Percentiles rank a stretch among this genome's conserved stretches.
phyloP scores from a whole-genome alignment of 176 grass and related monocot species.

The Musa troglodytarum region DNA sequence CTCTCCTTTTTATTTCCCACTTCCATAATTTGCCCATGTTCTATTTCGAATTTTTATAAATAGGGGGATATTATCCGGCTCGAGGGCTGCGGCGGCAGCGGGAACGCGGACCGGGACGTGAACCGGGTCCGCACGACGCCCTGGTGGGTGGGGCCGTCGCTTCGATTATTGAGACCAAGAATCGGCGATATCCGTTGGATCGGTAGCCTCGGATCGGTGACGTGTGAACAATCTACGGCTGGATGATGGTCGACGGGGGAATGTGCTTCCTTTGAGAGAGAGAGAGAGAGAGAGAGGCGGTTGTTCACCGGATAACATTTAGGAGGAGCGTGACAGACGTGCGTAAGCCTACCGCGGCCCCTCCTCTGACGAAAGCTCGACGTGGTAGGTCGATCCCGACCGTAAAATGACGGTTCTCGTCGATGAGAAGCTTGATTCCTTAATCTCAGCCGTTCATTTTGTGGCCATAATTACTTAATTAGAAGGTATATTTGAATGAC shows the following conservation, averaged over 20 bases:
- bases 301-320: neutral
- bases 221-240: constrained; percentile 27
- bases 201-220: constrained; percentile 36
- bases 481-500: no score
- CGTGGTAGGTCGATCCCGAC: neutral
- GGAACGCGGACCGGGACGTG: neutral
- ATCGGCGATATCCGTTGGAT: constrained; percentile 26
- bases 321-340: no score
- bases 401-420: neutral
- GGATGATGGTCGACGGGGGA: constrained; percentile 6
- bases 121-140: constrained; percentile 14
- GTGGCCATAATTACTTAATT: no score
- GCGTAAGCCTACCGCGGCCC: no score
- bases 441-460: neutral
- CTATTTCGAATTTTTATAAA: neutral
- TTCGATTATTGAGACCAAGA: neutral
- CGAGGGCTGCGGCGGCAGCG: constrained; percentile 13
- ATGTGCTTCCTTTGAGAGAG: constrained; percentile 80
- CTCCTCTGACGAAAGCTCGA: no score
- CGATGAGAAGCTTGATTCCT: neutral
- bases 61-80: constrained; percentile 9
- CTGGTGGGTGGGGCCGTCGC: neutral
- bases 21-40: no score
- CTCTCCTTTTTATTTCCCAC: neutral
- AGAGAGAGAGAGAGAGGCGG: neutral